phyloP scores from a whole-genome alignment of 495 filamentous ascomycete species.

The Talaromyces trachyspermus region DNA sequence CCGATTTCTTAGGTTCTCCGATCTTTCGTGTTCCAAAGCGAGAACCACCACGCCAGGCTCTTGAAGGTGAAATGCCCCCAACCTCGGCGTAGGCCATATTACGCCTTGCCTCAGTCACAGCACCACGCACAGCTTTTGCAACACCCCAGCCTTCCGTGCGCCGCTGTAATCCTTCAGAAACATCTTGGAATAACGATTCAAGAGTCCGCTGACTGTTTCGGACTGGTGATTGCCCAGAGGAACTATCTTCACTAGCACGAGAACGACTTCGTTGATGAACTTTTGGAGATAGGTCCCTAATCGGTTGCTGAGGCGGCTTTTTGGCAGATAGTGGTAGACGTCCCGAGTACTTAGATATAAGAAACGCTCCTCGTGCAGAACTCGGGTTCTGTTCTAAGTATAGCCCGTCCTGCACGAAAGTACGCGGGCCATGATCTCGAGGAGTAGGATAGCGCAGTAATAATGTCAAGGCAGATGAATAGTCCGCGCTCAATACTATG shows the following conservation, averaged over 20 bases:
- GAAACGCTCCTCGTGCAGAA: conserved; percentile 57
- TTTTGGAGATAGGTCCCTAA: conserved; percentile 19
- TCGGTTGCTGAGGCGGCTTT: conserved; percentile 19
- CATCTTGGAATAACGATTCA: conserved; percentile 75
- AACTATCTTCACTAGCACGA: conserved; percentile 24
- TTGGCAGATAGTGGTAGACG: conserved; percentile 44
- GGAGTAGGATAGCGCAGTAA: conserved; percentile 71
- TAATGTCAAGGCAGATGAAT: conserved; percentile 72
- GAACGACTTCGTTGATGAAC: conserved; percentile 29
- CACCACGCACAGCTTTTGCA: conserved; percentile 83
- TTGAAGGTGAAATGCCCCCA: conserved; percentile 18
- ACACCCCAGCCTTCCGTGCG: conserved; percentile 82
- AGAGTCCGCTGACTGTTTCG: conserved; percentile 55
- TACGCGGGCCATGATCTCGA: conserved; percentile 56
- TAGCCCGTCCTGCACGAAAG: conserved; percentile 81
- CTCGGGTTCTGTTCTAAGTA: conserved; percentile 75
- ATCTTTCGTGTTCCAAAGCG: background rate
- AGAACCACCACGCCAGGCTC: conserved; percentile 19
- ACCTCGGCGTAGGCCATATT: conserved; percentile 39
- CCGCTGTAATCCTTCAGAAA: conserved; percentile 74
- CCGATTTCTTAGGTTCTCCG: background rate
- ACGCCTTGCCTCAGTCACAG: conserved; percentile 72
- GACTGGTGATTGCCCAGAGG: conserved; percentile 42
- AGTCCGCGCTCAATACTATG: conserved; percentile 75
- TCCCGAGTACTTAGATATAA: conserved; percentile 80